Base-by-base conservation (phyloP, 2,329 filamentous ascomycete species). In the Fusarium sp. region DNA sequence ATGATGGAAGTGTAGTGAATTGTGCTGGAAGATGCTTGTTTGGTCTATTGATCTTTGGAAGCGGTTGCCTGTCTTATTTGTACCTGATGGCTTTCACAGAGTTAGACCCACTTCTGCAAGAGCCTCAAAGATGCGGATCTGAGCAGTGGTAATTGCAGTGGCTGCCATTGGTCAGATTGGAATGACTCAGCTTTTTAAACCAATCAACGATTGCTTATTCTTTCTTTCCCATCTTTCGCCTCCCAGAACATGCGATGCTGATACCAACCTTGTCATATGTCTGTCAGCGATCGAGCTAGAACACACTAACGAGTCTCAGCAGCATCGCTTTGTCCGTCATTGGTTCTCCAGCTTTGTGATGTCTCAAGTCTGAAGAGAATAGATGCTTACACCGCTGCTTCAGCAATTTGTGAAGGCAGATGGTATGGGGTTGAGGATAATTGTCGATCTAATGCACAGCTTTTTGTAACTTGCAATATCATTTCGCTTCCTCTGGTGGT, bases 131-230 rank as follows among this genome's bases (percentile, higher is more conserved):
- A 10, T 35, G 39, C 22, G 27, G 32, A 33, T 46, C 46, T 53
- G 6, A n/a, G 11, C 5, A 14, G 35, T 48, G 62, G 68, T 73
- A 72, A 74, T 74, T 47, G 48, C 3, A 25, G 1, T 17, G 7
- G 0, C 0, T 17, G 0, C 67, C 37, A 73, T 74, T 74, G 71
- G 72, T 9, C 10, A 1, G 0, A 0, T 0, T 0, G 0, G 2
- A 15, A 10, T 49, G 44, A 43, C 44, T 19, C 9, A 25, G 15
- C 4, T 2, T 0, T 0, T 0, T 1, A 3, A 15, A 1, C 72
- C 72, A 74, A 74, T 74, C 35, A 65, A 0, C 17, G 22, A 3
- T 58, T 72, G 69, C 72, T 70, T 74, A 74, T 74, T 74, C 72
- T 63, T 67, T 67, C 48, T 43, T 48, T 53, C 50, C 20, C 6